phyloP scores from a whole-genome alignment of 805 yeast species.

The Schizosaccharomyces lindneri region DNA sequence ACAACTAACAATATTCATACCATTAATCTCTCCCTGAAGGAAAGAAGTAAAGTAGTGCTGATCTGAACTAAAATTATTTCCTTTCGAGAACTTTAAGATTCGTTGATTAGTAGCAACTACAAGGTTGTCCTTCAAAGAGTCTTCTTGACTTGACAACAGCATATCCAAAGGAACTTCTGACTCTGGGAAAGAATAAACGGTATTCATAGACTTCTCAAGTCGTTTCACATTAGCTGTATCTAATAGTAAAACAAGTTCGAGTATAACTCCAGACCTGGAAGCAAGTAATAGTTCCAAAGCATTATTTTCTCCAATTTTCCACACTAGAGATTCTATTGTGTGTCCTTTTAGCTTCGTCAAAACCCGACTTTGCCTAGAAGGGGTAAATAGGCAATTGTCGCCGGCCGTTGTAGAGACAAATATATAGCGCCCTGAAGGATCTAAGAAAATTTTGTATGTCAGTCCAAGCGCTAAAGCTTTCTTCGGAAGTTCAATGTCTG shows the following conservation, averaged over 20 bases:
- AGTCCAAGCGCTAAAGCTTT: constrained; percentile 11
- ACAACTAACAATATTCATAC: not conserved
- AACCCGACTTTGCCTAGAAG: constrained; percentile 18
- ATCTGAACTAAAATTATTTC: not conserved
- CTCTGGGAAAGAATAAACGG: constrained; percentile 18
- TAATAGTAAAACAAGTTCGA: constrained; percentile 13
- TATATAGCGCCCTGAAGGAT: constrained; percentile 27
- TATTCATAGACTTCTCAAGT: constrained; percentile 24
- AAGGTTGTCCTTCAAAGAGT: not conserved
- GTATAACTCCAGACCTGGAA: not conserved
- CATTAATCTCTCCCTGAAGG: not conserved
- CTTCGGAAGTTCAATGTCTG: constrained; percentile 12
- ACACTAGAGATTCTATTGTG: constrained; percentile 20
- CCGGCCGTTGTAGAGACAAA: constrained; percentile 23
- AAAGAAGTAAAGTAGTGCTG: not conserved
- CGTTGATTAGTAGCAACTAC: not conserved
- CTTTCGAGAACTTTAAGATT: not conserved
- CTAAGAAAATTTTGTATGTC: constrained; percentile 21
- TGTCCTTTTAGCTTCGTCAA: constrained; percentile 25
- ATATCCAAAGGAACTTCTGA: constrained; percentile 24
- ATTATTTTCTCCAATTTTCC: not conserved
- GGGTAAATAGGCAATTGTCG: constrained; percentile 25
- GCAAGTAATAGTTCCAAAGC: not conserved
- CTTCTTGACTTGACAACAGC: not conserved
- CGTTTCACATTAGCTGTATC: constrained; percentile 26